Evolutionary conservation across 2,329 filamentous ascomycete genomes (phyloP).

Genomic region (Fusarium annulatum): DNA sequence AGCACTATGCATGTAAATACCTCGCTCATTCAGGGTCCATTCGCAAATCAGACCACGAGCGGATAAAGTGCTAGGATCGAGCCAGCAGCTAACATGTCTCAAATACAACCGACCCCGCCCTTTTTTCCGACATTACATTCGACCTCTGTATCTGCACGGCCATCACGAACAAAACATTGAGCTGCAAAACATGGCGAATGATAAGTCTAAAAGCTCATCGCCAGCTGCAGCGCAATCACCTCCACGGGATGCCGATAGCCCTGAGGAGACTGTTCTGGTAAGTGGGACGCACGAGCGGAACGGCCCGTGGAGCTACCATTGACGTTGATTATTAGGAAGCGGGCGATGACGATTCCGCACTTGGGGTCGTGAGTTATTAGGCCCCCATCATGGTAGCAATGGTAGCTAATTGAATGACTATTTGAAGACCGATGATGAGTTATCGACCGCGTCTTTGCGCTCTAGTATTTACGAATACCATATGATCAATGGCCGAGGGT

Average conservation of each 20-base stretch:
- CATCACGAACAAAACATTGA: rapidly evolving
- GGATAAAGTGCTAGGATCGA: not conserved
- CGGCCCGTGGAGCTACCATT: not conserved
- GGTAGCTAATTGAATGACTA: rapidly evolving
- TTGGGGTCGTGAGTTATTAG: constrained; percentile 3
- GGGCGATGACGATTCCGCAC: not conserved
- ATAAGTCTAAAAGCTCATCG: not conserved
- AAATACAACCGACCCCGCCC: not conserved
- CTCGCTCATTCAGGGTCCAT: not conserved
- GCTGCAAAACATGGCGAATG: not conserved
- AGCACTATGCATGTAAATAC: not conserved
- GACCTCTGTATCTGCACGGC: rapidly evolving
- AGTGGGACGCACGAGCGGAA: not conserved
- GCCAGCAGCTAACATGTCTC: not conserved
- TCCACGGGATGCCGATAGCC: not conserved
- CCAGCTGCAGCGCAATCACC: not conserved
- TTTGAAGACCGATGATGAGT: constrained; percentile 18
- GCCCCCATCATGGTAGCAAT: rapidly evolving
- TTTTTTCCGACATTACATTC: rapidly evolving
- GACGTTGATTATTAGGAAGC: rapidly evolving
- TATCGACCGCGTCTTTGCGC: constrained; percentile 27
- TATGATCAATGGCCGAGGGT: constrained; percentile 20
- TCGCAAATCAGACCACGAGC: not conserved
- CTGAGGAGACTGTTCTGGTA: not conserved
- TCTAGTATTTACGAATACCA: constrained; percentile 32